phyloP scores from a whole-genome alignment of 2,329 filamentous ascomycete species.

The Rhexocercosporidium sp. region DNA sequence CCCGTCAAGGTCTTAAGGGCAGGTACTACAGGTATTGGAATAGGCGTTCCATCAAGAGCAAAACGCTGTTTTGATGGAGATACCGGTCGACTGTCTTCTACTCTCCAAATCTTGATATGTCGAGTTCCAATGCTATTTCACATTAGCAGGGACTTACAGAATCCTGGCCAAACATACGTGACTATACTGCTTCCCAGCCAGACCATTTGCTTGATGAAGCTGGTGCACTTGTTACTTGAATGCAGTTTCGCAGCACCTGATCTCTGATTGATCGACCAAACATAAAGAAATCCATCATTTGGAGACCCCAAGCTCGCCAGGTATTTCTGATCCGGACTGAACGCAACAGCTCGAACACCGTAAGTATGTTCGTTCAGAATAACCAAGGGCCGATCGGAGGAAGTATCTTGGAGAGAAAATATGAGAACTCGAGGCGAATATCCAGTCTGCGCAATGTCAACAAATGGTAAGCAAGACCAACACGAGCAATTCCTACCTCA shows the following conservation, averaged over 20 bases:
- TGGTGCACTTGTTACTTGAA: constrained; percentile 93
- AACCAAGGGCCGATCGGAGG: constrained; percentile 81
- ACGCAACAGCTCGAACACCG: constrained; percentile 86
- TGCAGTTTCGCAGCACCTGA: constrained; percentile 79
- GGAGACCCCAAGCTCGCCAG: constrained; percentile 86
- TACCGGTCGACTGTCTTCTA: constrained; percentile 67
- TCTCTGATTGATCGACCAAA: constrained; percentile 86
- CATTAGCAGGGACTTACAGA: constrained; percentile 25
- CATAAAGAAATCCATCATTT: constrained; percentile 92
- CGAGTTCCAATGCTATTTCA: constrained; percentile 71
- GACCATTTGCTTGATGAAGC: constrained; percentile 81
- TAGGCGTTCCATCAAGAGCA: constrained; percentile 48
- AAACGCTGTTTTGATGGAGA: constrained; percentile 70
- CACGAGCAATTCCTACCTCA: constrained; percentile 60
- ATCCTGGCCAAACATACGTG: constrained; percentile 54
- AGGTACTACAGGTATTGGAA: constrained; percentile 45
- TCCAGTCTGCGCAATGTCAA: constrained; percentile 66
- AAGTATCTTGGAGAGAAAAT: constrained; percentile 81
- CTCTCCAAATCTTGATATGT: constrained; percentile 91
- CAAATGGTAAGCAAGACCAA: constrained; percentile 8
- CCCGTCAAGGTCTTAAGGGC: constrained; percentile 76
- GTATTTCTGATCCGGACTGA: constrained; percentile 85
- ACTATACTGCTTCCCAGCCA: constrained; percentile 88
- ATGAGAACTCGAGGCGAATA: constrained; percentile 91
- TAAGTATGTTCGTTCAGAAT: constrained; percentile 89